These are phyloP conservation scores for Cryptosporidium ryanae DNA, from an alignment of 169 alveolate species.

Conservation along the genomic window DNA sequence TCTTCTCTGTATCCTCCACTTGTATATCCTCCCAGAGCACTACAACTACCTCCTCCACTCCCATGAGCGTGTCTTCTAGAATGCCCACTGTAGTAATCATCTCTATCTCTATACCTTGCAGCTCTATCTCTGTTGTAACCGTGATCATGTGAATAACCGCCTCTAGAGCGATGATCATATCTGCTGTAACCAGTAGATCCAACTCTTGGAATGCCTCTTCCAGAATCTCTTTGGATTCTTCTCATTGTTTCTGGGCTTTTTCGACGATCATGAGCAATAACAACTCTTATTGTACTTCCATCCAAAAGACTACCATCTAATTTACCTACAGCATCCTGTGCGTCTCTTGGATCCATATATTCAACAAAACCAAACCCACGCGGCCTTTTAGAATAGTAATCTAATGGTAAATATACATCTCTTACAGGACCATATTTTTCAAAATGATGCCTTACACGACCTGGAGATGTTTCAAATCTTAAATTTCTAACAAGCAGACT, in stretches of 20 bases:
- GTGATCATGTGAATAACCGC: conserved; percentile 38
- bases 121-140: conserved; percentile 8
- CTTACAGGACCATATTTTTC: conserved; percentile 87
- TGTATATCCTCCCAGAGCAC: conserved; percentile 19
- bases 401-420: conserved; percentile 92
- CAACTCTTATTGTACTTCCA: conserved; percentile 88
- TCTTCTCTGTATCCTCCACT: conserved; percentile 60
- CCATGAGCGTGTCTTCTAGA: neutral
- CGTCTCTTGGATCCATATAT: conserved; percentile 86
- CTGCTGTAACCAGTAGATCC: conserved; percentile 14
- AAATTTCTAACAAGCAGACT: conserved; percentile 84
- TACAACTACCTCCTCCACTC: no score
- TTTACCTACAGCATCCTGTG: conserved; percentile 87
- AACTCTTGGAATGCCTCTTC: conserved; percentile 33
- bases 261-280: conserved; percentile 91
- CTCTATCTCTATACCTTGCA: conserved; percentile 45
- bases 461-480: conserved; percentile 86
- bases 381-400: conserved; percentile 89
- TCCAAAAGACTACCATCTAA: conserved; percentile 87
- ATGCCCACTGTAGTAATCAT: conserved; percentile 5
- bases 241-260: conserved; percentile 91
- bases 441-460: conserved; percentile 83
- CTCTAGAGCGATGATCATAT: conserved; percentile 32
- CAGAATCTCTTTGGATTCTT: conserved; percentile 68
- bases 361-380: conserved; percentile 93